phyloP scores from a whole-genome alignment of 208 protist genomes.

The Acanthamoeba sp. region DNA sequence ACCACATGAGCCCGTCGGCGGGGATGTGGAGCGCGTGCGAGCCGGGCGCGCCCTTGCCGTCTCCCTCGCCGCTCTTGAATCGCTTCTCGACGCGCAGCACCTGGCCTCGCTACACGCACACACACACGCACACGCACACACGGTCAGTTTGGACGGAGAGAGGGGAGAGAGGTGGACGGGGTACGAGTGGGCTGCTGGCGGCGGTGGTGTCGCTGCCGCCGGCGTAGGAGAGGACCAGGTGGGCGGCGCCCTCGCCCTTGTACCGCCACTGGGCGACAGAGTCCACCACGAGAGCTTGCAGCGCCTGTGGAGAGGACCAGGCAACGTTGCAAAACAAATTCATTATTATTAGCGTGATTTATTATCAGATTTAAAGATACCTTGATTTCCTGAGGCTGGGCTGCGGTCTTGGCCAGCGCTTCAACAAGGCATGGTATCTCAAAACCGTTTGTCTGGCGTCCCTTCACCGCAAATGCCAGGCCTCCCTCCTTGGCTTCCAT shows the following conservation, averaged over 20 bases:
- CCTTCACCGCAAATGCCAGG: not conserved
- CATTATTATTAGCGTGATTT: too few relatives aligned
- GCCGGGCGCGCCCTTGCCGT: not conserved
- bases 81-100: conserved; percentile 70
- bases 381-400: conserved; percentile 26
- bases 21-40: conserved; percentile 73
- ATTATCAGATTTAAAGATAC: too few relatives aligned
- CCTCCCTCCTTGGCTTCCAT: not conserved
- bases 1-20: conserved; percentile 65
- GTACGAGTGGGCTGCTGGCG: not conserved
- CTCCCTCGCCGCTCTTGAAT: not conserved
- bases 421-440: conserved; percentile 26
- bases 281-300: not conserved
- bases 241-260: conserved; percentile 70
- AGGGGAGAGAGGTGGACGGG: too few relatives aligned
- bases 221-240: conserved; percentile 34
- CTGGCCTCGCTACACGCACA: conserved; percentile 20
- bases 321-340: too few relatives aligned
- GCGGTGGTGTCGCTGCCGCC: not conserved
- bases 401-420: not conserved
- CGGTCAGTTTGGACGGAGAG: not conserved
- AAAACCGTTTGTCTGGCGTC: not conserved
- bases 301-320: not conserved
- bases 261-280: conserved; percentile 17
- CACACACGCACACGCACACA: not conserved